Evolutionary conservation across 768 basidiomycete species (phyloP), one percentile per base, ranked within the genome.

Genomic region (Suillus hirtellus): DNA sequence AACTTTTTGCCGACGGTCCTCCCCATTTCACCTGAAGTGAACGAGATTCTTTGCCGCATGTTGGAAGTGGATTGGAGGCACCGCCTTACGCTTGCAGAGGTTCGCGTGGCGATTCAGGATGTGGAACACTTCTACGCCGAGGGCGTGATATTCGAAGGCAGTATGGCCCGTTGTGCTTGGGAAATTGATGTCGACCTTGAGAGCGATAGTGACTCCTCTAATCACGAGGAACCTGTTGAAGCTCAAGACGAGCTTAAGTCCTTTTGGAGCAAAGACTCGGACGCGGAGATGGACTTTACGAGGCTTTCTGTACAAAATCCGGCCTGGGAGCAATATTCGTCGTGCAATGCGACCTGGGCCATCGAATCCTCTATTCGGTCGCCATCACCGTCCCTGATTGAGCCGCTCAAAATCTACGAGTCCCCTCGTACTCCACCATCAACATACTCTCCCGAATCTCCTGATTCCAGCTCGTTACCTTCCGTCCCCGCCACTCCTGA

Each of bases 1-100:
- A 83, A 86, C 66, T 96, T 96, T 80, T 85, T 99, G n/a, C 89
- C 88, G 31, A 85, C 85, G 58, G 90, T 93, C 69, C 86, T 95
- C 34, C 93, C 93, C 14, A 87, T 96, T 65, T 94, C 92, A 6
- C 71, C 77, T 4, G 84, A 89, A 68, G 80, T 89, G 59, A 92
- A 95, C 78, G 80, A 82, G 43, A 81, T 95, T 59, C 84, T 96
- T 49, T 82, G 87, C 56, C 85, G 86, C 62, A 86, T 92, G 76
- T 85, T 96, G 62, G 81, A 86, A 35, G 77, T 91, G 62, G 86
- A 93, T 73, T 92, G 90, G 78, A 76, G 71, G 35, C 69, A 76
- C 59, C 78, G 86, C 71, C 75, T 82, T 74, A 70, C 84, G 73
- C 62, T 88, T 31, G 69, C 72, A 21, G 75, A 75, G 64, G 77